A percentile compares a stretch with the other conserved stretches of the same genome.
Evolutionary conservation across 306 rosid genomes (phyloP).

Genomic region (Lathyrus oleraceus): DNA sequence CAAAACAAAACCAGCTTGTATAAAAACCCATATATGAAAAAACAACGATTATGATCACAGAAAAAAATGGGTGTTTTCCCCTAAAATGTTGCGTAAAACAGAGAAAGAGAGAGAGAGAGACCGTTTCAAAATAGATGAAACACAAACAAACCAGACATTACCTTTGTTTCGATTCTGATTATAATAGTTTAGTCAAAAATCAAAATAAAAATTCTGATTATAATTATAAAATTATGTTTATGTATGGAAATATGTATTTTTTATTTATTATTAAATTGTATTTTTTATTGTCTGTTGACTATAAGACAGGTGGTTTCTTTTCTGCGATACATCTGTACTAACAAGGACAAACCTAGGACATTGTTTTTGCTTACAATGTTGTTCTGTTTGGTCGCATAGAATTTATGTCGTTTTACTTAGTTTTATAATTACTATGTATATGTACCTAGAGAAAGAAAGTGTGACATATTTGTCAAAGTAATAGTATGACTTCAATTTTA

Average conservation of each 20-base stretch:
- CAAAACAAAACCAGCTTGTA: not conserved
- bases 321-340: not conserved
- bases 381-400: not conserved
- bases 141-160: not conserved
- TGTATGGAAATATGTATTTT: not conserved
- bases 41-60: not conserved
- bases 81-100: conserved; percentile 26
- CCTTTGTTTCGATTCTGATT: not conserved
- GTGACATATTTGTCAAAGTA: not conserved
- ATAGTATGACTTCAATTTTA: not conserved
- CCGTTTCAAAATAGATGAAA: conserved; percentile 12
- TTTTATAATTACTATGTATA: not conserved
- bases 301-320: conserved; percentile 10
- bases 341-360: conserved; percentile 8
- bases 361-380: not conserved
- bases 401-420: not conserved
- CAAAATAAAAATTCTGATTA: not conserved
- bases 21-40: conserved; percentile 10
- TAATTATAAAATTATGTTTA: not conserved
- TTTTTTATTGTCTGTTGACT: conserved; percentile 8
- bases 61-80: conserved; percentile 38
- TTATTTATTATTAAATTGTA: not conserved
- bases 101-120: conserved; percentile 8
- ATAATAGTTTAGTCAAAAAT: not conserved
- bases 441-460: not conserved